These are phyloP conservation scores for Myriosclerotinia scirpicola DNA, from an alignment of 2,329 filamentous ascomycete genomes.

Conservation along the genomic window DNA sequence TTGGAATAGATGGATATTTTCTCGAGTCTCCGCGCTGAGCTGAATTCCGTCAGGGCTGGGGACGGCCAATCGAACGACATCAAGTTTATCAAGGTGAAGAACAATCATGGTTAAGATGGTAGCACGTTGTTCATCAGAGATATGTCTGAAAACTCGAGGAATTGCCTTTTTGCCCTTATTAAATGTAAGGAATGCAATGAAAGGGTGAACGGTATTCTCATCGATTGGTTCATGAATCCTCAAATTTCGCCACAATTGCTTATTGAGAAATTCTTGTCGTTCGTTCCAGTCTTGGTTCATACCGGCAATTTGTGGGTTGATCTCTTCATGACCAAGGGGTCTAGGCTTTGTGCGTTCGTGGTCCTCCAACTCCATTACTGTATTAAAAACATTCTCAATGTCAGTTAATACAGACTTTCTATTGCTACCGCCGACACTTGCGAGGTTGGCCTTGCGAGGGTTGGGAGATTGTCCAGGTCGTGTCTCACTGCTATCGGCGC, in stretches of 20 bases:
- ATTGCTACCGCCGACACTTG: constrained; percentile 61
- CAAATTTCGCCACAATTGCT: constrained; percentile 78
- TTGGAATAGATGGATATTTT: constrained; percentile 90
- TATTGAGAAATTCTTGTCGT: constrained; percentile 68
- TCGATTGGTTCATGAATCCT: constrained; percentile 93
- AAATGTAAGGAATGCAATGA: constrained; percentile 93
- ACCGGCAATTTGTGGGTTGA: constrained; percentile 68
- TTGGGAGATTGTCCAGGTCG: constrained; percentile 51
- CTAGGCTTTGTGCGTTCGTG: constrained; percentile 80
- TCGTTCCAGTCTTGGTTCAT: constrained; percentile 78
- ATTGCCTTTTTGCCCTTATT: constrained; percentile 96
- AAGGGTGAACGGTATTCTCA: constrained; percentile 77
- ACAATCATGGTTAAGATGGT: constrained; percentile 96
- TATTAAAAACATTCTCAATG: constrained; percentile 85
- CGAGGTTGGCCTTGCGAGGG: constrained; percentile 45
- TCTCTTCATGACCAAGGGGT: constrained; percentile 58
- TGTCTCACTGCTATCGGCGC: constrained; percentile 66
- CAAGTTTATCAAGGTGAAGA: constrained; percentile 86
- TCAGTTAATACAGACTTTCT: constrained; percentile 81
- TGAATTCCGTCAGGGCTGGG: constrained; percentile 70
- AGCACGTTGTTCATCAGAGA: constrained; percentile 87
- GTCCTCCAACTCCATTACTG: constrained; percentile 91
- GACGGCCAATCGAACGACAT: constrained; percentile 81
- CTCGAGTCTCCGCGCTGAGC: constrained; percentile 74
- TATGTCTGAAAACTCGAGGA: constrained; percentile 89